Percentiles rank a stretch among this genome's conserved stretches.
Evolutionary conservation across 2,329 filamentous ascomycete species (phyloP).

Genomic region (Fusarium euwallaceae): DNA sequence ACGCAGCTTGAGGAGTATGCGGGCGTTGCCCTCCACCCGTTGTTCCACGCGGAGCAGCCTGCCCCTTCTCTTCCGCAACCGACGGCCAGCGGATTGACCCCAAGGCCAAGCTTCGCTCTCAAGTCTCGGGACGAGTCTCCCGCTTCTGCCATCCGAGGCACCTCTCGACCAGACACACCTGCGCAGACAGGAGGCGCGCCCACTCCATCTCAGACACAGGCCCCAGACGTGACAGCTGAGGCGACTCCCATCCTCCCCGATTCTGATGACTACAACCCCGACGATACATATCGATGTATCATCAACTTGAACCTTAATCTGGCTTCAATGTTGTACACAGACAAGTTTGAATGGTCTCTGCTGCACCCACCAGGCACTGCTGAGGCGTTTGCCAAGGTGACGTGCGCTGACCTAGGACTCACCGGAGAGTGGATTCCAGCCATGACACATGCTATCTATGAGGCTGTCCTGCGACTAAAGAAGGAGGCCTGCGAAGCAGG

Average conservation of each 20-base stretch:
- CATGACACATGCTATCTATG: conserved; percentile 96
- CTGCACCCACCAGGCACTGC: conserved; percentile 92
- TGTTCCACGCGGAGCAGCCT: conserved; percentile 78
- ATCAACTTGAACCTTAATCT: conserved; percentile 92
- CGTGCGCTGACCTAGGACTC: conserved; percentile 91
- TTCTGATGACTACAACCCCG: conserved; percentile 84
- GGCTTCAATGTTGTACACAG: conserved; percentile 90
- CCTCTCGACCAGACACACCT: conserved; percentile 70
- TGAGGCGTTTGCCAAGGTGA: conserved; percentile 91
- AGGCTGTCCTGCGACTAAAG: conserved; percentile 90
- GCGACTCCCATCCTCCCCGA: conserved; percentile 72
- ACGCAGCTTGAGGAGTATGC: conserved; percentile 97
- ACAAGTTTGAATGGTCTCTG: conserved; percentile 98
- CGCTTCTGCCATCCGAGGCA: conserved; percentile 49
- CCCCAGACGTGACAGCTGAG: conserved; percentile 73
- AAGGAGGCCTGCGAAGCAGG: conserved; percentile 97
- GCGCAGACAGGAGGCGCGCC: conserved; percentile 64
- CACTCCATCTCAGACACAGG: conserved; percentile 62
- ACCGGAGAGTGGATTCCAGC: conserved; percentile 93
- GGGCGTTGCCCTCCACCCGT: conserved; percentile 90
- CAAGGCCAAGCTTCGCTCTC: conserved; percentile 47
- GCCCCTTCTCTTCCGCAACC: conserved; percentile 41
- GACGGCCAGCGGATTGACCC: conserved; percentile 41
- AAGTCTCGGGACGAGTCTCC: conserved; percentile 57
- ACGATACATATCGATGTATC: conserved; percentile 95